Conservation (phyloP, 1,284 basidiomycete species). For the Cryptococcus sp. region DNA sequence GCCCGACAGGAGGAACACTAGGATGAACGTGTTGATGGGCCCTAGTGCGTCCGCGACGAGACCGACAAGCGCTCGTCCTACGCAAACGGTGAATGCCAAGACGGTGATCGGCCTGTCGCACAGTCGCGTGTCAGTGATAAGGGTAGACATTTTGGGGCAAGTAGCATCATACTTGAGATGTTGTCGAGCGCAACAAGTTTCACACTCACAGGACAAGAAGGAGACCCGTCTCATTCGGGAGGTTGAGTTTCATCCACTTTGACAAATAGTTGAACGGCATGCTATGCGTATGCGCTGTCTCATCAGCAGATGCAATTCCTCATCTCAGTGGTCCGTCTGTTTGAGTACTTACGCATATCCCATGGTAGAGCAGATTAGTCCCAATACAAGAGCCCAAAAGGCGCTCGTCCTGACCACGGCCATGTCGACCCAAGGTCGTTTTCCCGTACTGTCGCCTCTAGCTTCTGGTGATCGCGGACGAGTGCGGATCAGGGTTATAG, state of each 20-base stretch:
- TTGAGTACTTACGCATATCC: slow-evolving; percentile 32
- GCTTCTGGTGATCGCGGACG: slow-evolving; percentile 42
- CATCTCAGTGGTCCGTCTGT: background rate
- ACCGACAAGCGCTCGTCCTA: slow-evolving; percentile 32
- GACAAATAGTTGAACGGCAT: slow-evolving; percentile 31
- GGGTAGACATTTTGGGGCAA: background rate
- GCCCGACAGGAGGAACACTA: slow-evolving; percentile 27
- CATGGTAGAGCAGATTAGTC: slow-evolving; percentile 27
- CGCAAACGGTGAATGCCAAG: slow-evolving; percentile 22
- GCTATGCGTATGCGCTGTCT: slow-evolving; percentile 11
- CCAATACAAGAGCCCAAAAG: slow-evolving; percentile 33
- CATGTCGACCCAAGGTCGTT: slow-evolving; percentile 36
- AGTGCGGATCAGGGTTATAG: slow-evolving; percentile 33
- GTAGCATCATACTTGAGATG: background rate
- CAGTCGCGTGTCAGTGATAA: background rate
- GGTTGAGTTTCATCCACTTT: slow-evolving; percentile 23
- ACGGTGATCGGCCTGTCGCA: slow-evolving; percentile 24
- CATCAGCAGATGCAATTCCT: background rate
- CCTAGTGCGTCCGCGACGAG: slow-evolving; percentile 30
- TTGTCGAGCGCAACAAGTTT: background rate
- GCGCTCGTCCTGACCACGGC: slow-evolving; percentile 15
- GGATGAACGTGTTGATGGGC: slow-evolving; percentile 32
- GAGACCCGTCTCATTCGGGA: slow-evolving; percentile 19
- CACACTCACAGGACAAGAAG: slow-evolving; percentile 25
- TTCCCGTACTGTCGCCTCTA: slow-evolving; percentile 4